Evolutionary conservation across 208 protist genomes (phyloP), one percentile per base, ranked within the genome.

Genomic region (Leishmania mexicana): DNA sequence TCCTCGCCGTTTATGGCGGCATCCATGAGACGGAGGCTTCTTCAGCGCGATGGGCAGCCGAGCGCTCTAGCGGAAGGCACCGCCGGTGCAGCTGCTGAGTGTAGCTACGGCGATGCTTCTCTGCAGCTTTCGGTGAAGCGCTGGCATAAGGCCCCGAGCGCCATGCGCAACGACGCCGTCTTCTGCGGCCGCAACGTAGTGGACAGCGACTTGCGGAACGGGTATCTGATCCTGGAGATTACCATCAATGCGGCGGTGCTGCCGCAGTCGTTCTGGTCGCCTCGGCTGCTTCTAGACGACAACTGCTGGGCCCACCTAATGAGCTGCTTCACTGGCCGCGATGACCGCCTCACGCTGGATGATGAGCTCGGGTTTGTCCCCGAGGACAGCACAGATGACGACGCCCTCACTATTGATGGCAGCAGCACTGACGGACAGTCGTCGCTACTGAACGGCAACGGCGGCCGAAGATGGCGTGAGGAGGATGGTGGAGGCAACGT

Each of bases 141-240:
- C 24, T 87, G 84, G 84, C 84, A 83, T 75, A 83, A 81, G 53
- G 47, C 80, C 0, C 53, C 68, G 70, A 86, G 64, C 4, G 2
- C 49, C 28, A 83, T 79, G 40, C 88, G 85, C 31, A 35, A 77
- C 31, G 90, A 92, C 65, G 87, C 88, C 38, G 78, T 88, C 58
- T 81, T 80, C 53, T 94, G 87, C 72, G 91, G 93, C 58, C 76
- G 86, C 73, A 94, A 97, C 81, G 81, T 97, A 31, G 77, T 97
- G 38, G 94, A 97, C 80, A 94, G 88, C 84, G 90, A 95, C 87
- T 31, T 97, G 24, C 85, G 87, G 42, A 88, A 88, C 75, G 94
- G 92, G 45, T 87, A 94, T 62, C 85, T 97, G 19, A 77, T 95
- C n/a, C 88, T 95, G 7, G 88, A 93, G 71, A 77, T 97, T 24